Evolutionary conservation across 2,329 filamentous ascomycete genomes (phyloP), one percentile per base, ranked within the genome.

Genomic region (Dissoconium aciculare): DNA sequence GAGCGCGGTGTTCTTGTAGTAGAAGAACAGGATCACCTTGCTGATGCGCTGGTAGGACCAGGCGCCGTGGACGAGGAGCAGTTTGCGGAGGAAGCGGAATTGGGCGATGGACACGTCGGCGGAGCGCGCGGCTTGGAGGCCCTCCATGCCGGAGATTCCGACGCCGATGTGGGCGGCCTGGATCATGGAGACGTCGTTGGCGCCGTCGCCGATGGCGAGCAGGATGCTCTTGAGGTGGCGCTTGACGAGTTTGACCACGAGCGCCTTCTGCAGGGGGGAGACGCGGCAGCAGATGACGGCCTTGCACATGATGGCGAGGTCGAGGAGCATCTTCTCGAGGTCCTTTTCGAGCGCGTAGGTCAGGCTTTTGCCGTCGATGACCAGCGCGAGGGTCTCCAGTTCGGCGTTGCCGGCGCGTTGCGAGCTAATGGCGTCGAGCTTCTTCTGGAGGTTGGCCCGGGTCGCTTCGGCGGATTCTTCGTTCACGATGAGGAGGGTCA

Each of bases 181-280:
- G 33, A 98, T 98, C 89, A 98, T 98, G 11, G 87, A 94, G n/a
- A 98, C 89, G 50, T 98, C 89, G 58, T 98, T 98, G 27, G 89
- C 89, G 42, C 89, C 89, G 49, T 98, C 89, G 44, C 89, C 89
- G 53, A 98, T 94, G 30, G 89, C 89, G 30, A 98, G 72, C 31
- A 94, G 73, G 44, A 98, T 84, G 9, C 83, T 74, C 52, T 94
- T 81, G 43, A 89, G 71, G 54, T 93, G 82, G 44, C 84, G 82
- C 60, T 95, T 98, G 51, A 98, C 89, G 42, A 95, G 72, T 63
- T 98, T 98, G 44, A 98, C 89, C 13, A 98, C 89, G 39, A 98
- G 65, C 11, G 89, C 91, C 58, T 98, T 98, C 50, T 98, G 89
- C 28, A 98, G 66, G 3, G 89, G 89, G 13, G 89, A 95, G 2